Base-by-base conservation (phyloP, 1,139 yeast species). In the Yamadazyma dushanensis region DNA sequence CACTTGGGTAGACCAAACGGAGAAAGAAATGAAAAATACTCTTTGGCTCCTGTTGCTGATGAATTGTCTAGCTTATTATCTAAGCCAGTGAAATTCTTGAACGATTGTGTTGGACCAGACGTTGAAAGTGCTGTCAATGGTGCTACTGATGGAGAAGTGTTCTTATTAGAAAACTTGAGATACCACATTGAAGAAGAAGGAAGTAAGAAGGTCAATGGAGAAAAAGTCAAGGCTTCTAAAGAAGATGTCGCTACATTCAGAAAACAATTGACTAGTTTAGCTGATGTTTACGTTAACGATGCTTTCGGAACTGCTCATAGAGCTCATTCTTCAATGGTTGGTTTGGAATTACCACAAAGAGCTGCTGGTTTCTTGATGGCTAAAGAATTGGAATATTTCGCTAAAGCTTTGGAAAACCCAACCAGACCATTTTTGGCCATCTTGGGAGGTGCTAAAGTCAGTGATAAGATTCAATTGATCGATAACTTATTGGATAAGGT, bases 271-370 rank as follows among this genome's bases (percentile, higher is more conserved):
- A 85, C 96, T 56, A 69, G 85, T 41, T 76, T 90, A 58, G 97
- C 96, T 50, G 97, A 90, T 57, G 95, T 90, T 50, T 90, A 90
- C 73, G 81, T 90, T 64, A 90, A 90, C 69, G 97, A 90, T 65
- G 97, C 97, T 41, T 90, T 90, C 58, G 97, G 97, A 62, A 92
- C 97, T 49, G 96, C 97, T 38, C 97, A 90, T 83, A 87, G 97
- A 76, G 97, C 97, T 46, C 97, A 90, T 76, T 88, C 97, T 36
- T 90, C 97, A 33, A 89, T 92, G 88, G 97, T 92, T 58, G 97
- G 97, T 57, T 73, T 90, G 52, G 88, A 90, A 55, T 78, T 88
- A 54, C 90, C 92, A 44, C 88, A 87, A 73, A 85, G 88, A 71
- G 97, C 97, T 54, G 83, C 96, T 46, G 97, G 97, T 63, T 90